Base-by-base conservation (phyloP, 2,329 filamentous ascomycete species). In the Teratosphaeria epicoccoides region DNA sequence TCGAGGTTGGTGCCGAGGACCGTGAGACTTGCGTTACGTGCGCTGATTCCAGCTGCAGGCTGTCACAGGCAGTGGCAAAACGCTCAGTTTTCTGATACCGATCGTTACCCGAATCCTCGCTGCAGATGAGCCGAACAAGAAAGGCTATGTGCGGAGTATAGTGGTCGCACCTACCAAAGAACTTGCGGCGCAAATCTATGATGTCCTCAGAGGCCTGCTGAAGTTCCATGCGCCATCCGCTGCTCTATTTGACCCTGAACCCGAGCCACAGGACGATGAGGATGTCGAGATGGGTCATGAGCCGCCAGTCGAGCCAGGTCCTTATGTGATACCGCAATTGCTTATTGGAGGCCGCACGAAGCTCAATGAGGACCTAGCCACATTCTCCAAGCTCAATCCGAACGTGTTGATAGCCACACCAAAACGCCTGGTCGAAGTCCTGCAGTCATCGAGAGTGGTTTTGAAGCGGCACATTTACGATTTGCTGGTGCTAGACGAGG, bases 131-230 rank as follows among this genome's bases (percentile, higher is more conserved):
- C 85, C 88, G 2, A 82, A 88, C 28, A 95, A 93, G 70, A 88
- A 85, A 64, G 85, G 95, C 68, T 88, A 97, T 67, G 80, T 98
- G 54, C 87, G 85, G 54, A 88, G 87, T 57, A 93, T 98, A 57
- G 83, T 98, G 61, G 83, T 98, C 54, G 91, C 90, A 14, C 93
- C 93, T 1, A 98, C 88, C 1, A 76, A 93, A 70, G 93, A 98
- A 71, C 77, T 98, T 48, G 91, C 93, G 1, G 82, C 82, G 1
- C 93, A 98, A 68, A 97, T 97, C 50, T 81, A 95, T 65, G 79
- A 84, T 47, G 89, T 96, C 1, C 76, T 96, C 4, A 65, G 81
- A 1, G 85, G 83, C 0, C 72, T 98, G 24, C 73, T 97, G 28
- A 80, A 82, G 28, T 97, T 96, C 63, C 93, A 98, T 68, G 76